Evolutionary conservation across 73 alveolate genomes (phyloP), one percentile per base, ranked within the genome.

Genomic region (Paramecium biaurelia): DNA sequence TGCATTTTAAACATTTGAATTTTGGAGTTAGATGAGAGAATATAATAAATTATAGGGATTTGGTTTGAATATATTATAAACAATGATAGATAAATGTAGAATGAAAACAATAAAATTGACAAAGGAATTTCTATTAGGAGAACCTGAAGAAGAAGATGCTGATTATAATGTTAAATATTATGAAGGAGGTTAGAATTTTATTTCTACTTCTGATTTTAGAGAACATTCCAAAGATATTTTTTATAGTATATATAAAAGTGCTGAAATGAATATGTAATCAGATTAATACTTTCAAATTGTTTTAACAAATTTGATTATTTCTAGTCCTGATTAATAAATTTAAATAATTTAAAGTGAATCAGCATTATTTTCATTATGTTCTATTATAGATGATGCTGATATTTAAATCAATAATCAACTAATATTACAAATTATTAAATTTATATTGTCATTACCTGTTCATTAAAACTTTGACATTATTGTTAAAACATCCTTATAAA

Each of bases 81-180:
- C 86, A 37, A 72, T 72, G 58, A 72, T 72, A 6, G 86, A 72
- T 37, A 72, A 72, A 72, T 72, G 86, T 37, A 72, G 86, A 72
- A 38, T 72, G 86, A 72, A 72, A 34, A 34, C 56, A 35, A 72
- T 38, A 6, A 35, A 72, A 72, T 72, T 72, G 24, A 72, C 86
- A 18, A 72, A 72, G 26, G 86, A 72, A 34, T 72, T 72, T 35
- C n/a, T 72, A 34, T 72, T 9, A 35, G 86, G 86, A 72, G 86
- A 72, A 24, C 59, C 86, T 15, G 86, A 72, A 34, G 86, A 72
- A 14, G 86, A 72, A 34, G 58, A 35, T 72, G 38, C 18, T 8
- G 58, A 72, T 8, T 32, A 34, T 72, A 34, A 35, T 30, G 84
- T 63, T 21, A 63, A 32, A 11, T 63, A 63, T 63, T 63, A 20